Conservation (phyloP, 2,329 filamentous ascomycete genomes). For the Colletotrichum sp. region DNA sequence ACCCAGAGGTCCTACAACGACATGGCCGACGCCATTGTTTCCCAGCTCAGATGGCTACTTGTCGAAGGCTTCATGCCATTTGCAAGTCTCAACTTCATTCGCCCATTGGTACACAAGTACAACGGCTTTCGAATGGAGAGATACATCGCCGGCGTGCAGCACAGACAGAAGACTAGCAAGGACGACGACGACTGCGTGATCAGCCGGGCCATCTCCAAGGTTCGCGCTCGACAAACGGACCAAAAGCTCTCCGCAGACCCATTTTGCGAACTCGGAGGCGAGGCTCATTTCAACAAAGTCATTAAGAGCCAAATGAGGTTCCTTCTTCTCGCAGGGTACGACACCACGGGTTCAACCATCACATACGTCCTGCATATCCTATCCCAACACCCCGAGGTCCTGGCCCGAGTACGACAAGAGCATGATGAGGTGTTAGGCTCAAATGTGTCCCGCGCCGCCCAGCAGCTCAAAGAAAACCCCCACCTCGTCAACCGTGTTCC, state of each 20-base stretch:
- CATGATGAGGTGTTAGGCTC: constrained; percentile 49
- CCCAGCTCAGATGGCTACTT: not conserved
- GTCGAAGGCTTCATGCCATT: not conserved
- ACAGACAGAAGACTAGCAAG: not conserved
- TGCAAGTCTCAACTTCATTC: not conserved
- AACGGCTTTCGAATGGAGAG: constrained; percentile 2
- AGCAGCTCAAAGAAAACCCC: constrained; percentile 45
- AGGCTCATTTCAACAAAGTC: not conserved
- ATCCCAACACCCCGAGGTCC: constrained; percentile 24
- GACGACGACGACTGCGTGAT: not conserved
- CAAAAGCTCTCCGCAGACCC: not conserved
- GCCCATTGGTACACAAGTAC: not conserved
- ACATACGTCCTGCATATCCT: constrained; percentile 25
- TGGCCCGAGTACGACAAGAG: constrained; percentile 31
- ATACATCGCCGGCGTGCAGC: not conserved
- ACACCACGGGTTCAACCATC: constrained; percentile 34
- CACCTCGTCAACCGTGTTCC: constrained; percentile 54
- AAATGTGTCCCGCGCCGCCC: constrained; percentile 39
- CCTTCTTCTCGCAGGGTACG: constrained; percentile 37
- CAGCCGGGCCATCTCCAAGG: not conserved
- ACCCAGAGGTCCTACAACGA: not conserved
- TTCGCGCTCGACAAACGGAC: not conserved
- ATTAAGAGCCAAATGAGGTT: constrained; percentile 30
- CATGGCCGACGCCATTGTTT: constrained; percentile 1
- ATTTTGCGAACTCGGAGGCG: not conserved